A percentile compares a stretch with the other conserved stretches of the same genome.
These are phyloP conservation scores for Knoxdaviesia proteae DNA, from an alignment of 2,329 filamentous ascomycete species.

Conservation along the genomic window DNA sequence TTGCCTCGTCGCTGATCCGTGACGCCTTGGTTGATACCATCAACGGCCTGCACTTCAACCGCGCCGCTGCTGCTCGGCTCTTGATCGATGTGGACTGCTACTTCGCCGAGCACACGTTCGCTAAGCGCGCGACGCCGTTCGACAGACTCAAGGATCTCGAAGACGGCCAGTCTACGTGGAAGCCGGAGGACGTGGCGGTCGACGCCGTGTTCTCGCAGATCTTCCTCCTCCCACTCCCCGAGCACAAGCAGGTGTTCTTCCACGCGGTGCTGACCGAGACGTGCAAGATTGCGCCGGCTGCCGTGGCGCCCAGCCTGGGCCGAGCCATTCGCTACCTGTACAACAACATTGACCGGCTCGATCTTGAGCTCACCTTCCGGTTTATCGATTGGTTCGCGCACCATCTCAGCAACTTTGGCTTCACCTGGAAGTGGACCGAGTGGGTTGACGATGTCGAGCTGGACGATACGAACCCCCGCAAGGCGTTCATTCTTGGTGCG, in stretches of 20 bases:
- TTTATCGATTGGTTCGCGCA: constrained; percentile 98
- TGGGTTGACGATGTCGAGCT: constrained; percentile 77
- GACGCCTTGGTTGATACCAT: constrained; percentile 83
- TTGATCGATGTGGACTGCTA: constrained; percentile 91
- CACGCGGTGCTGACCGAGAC: constrained; percentile 86
- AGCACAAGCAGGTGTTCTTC: constrained; percentile 93
- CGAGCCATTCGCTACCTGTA: constrained; percentile 86
- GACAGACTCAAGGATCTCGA: constrained; percentile 62
- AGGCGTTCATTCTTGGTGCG: constrained; percentile 78
- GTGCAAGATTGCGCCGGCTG: constrained; percentile 86
- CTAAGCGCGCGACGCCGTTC: constrained; percentile 81
- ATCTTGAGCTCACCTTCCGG: constrained; percentile 66
- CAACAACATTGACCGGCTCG: constrained; percentile 59
- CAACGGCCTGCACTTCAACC: constrained; percentile 83
- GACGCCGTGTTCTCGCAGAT: constrained; percentile 94
- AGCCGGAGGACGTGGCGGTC: constrained; percentile 92
- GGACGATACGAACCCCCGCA: constrained; percentile 61
- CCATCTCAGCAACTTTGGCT: constrained; percentile 95
- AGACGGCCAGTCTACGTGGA: constrained; percentile 59
- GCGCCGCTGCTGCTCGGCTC: constrained; percentile 67
- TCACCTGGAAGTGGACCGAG: constrained; percentile 98
- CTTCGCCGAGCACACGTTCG: constrained; percentile 74
- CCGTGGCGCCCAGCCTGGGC: constrained; percentile 86
- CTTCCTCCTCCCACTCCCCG: constrained; percentile 65
- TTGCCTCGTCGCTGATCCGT: constrained; percentile 65